These are phyloP conservation scores for Trichothecium sympodiale DNA, from an alignment of 2,329 filamentous ascomycete genomes.

Conservation along the genomic window DNA sequence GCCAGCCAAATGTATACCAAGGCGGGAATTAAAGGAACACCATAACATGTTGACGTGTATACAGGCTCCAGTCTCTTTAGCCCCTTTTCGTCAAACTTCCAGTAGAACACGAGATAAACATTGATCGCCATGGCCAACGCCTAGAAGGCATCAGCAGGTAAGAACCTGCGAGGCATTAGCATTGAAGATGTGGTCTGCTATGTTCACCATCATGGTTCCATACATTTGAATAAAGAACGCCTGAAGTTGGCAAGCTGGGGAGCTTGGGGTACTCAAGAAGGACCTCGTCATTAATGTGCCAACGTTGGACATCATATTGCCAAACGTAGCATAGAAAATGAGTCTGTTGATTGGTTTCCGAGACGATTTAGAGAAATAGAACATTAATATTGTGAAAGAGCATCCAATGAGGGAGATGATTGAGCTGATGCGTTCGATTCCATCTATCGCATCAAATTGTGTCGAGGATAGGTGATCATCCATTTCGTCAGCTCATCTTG, in stretches of 20 bases:
- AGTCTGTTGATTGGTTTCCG: constrained; percentile 81
- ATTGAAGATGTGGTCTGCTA: background rate
- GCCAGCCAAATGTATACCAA: constrained; percentile 52
- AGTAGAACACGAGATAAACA: constrained; percentile 67
- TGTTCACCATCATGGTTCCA: constrained; percentile 19
- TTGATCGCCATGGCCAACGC: constrained; percentile 70
- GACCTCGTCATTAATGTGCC: constrained; percentile 62
- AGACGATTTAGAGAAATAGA: constrained; percentile 55
- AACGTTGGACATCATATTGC: constrained; percentile 68
- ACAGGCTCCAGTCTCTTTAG: constrained; percentile 54
- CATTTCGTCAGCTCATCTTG: too few species aligned
- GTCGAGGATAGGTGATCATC: background rate
- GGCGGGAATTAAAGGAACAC: constrained; percentile 54
- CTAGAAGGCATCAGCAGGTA: constrained; percentile 62
- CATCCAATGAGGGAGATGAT: constrained; percentile 61
- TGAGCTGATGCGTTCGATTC: constrained; percentile 58
- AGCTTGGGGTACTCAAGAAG: constrained; percentile 38
- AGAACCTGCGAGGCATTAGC: constrained; percentile 69
- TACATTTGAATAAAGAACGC: constrained; percentile 75
- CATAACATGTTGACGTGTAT: constrained; percentile 58
- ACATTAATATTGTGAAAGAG: constrained; percentile 61
- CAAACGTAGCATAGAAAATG: constrained; percentile 73
- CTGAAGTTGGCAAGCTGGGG: constrained; percentile 58
- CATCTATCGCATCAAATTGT: constrained; percentile 28
- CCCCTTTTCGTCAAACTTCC: constrained; percentile 49